These are phyloP conservation scores for Colletotrichum musicola DNA, from an alignment of 2,329 filamentous ascomycete species.

Conservation along the genomic window DNA sequence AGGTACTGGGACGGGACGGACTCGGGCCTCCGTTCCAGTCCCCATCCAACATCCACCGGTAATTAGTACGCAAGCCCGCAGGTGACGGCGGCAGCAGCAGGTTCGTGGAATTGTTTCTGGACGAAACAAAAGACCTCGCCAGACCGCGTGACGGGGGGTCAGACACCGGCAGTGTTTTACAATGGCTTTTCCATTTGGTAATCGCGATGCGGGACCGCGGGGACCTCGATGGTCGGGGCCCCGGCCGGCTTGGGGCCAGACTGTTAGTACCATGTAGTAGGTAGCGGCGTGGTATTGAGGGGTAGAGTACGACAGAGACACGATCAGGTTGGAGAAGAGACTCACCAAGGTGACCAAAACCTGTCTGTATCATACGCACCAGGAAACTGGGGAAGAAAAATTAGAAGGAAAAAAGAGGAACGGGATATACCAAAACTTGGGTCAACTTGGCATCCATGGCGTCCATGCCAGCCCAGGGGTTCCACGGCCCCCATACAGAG, in stretches of 20 bases:
- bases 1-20: neutral
- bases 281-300: neutral
- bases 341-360: too few species aligned
- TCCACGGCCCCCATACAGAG: conserved; percentile 1
- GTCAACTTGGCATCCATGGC: conserved; percentile 21
- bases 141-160: conserved; percentile 32
- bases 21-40: conserved; percentile 3
- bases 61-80: conserved; percentile 27
- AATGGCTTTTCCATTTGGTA: conserved; percentile 39
- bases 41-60: conserved; percentile 8
- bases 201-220: conserved; percentile 35
- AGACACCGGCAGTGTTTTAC: conserved; percentile 36
- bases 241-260: conserved; percentile 11
- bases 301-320: too few species aligned
- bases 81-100: conserved; percentile 16
- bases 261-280: neutral
- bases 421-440: neutral
- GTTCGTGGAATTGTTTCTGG: conserved; percentile 13
- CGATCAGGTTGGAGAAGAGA: too few species aligned
- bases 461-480: neutral
- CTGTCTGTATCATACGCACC: neutral
- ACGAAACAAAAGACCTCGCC: conserved; percentile 34
- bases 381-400: neutral
- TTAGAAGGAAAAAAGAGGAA: neutral
- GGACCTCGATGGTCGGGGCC: conserved; percentile 29